Base-by-base conservation (phyloP, 2,329 filamentous ascomycete species). In the Eutypa lata region DNA sequence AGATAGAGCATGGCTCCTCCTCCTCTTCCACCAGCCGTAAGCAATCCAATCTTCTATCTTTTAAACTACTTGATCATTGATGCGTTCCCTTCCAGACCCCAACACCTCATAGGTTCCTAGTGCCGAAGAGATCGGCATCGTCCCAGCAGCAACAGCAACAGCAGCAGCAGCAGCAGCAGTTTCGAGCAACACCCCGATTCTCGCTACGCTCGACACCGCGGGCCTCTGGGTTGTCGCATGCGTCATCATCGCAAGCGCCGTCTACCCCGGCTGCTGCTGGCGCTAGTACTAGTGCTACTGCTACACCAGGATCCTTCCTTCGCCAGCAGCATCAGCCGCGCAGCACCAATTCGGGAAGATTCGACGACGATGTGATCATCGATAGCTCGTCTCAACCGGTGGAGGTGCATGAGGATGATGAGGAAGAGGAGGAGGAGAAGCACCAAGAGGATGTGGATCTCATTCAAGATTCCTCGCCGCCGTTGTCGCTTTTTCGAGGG, bases 171-270 rank as follows among this genome's bases (percentile, higher is more conserved):
- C 16, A 40, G 37, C 64, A 65, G 56, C 67, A 68, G 53, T 69
- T 69, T 50, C 66, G 64, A 8, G 61, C 63, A 1, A 69, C 66
- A 21, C 67, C 67, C 47, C 60, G 65, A 3, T 69, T 69, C 54
- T 64, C 65, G n/a, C 61, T 64, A 38, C 60, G 63, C 47, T 68
- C 65, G 7, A 68, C 65, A 26, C 65, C 65, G 22, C 61, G 60
- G 19, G 49, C 55, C 8, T 47, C 53, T 3, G 19, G 35, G 2
- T 42, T 50, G 22, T n/a, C n/a, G n/a, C n/a, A n/a, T n/a, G n/a
- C n/a, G n/a, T 49, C 50, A 0, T 56, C 57, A 13, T 55, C 58
- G 35, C 60, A 64, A 13, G 58, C 61, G 22, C 53, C 57, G 7
- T 24, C 22, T 13, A 16, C 21, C 21, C 16, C 42, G 7, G 35